Evolutionary conservation across 1,284 basidiomycete genomes (phyloP), one percentile per base, ranked within the genome.

Genomic region (Ceratobasidium sp.): DNA sequence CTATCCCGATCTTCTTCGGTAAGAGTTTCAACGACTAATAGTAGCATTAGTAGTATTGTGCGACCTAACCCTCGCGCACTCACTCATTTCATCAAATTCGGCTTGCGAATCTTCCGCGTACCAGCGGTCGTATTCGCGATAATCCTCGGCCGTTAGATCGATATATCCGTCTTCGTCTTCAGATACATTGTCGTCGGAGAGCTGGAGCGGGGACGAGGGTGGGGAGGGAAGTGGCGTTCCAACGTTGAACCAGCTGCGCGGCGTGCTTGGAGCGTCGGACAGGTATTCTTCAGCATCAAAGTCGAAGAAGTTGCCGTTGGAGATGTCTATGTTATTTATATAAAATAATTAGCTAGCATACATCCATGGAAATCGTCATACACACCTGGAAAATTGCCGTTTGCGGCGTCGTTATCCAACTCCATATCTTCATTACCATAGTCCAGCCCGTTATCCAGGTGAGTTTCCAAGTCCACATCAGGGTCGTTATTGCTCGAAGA

Each of bases 61-160:
- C 20, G 20, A 51, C 20, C 2, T 51, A 51, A 15, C 49, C 12
- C 12, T 51, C 51, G 23, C 13, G 39, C 20, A 63, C 72, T 53
- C 49, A 76, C 63, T 3, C 13, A 76, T 33, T n/a, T 76, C 73
- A 13, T 28, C 18, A 18, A 42, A 33, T 56, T 66, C 73, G 4
- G 1, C 28, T 10, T 64, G n/a, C 3, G n/a, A 42, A n/a, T 76
- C 73, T 20, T 76, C 73, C 2, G 46, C 33, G 39, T 66, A 76
- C 73, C 73, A 76, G 6, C 53, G 63, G 5, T 76, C 73, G 23
- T 76, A 76, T n/a, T 76, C 73, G 2, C 51, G 63, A 20, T 67
- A 76, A 6, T 76, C 73, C 1, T 76, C 28, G 0, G 49, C 58
- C 4, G 9, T 55, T 1, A 76, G n/a, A 10, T 76, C 20, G 7